These are phyloP conservation scores for Alternaria atra DNA, from an alignment of 2,329 filamentous ascomycete species.

Conservation along the genomic window DNA sequence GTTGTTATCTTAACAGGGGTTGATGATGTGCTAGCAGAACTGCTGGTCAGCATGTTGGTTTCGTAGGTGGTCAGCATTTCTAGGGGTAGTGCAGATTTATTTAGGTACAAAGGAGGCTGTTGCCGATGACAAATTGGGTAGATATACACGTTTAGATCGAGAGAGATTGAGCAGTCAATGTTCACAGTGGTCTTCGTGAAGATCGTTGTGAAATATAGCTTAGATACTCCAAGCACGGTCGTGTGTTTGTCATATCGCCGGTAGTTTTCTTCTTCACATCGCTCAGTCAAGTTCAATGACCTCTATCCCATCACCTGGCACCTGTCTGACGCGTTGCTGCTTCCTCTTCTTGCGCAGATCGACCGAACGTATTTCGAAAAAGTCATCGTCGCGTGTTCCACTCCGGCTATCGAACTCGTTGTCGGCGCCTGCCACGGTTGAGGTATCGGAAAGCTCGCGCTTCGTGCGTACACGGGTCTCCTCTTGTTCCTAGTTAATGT, in stretches of 20 bases:
- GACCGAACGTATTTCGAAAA: slow-evolving; percentile 3
- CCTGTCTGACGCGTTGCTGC: slow-evolving; percentile 2
- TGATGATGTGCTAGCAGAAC: not conserved
- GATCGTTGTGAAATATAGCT: not conserved
- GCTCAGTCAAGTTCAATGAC: slow-evolving; percentile 12
- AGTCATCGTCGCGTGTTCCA: slow-evolving; percentile 1
- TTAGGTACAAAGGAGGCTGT: not conserved
- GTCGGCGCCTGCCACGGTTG: slow-evolving; percentile 7
- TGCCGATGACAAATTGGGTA: not conserved
- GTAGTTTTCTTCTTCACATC: not conserved
- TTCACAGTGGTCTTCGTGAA: not conserved
- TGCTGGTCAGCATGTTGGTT: not conserved
- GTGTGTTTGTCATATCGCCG: not conserved
- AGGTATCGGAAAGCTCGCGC: slow-evolving; percentile 10
- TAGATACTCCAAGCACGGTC: not conserved
- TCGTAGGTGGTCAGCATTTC: not conserved
- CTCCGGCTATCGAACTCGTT: not conserved
- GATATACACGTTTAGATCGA: not conserved
- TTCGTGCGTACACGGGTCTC: slow-evolving; percentile 5
- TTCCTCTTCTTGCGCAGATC: slow-evolving; percentile 8
- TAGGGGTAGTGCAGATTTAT: no score
- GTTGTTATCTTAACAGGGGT: not conserved
- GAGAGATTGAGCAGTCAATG: not conserved
- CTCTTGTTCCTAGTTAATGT: slow-evolving; percentile 2
- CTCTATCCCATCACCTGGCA: slow-evolving; percentile 3